These are phyloP conservation scores for Chaetomiaceae sp. DNA, from an alignment of 2,329 filamentous ascomycete species.

Conservation along the genomic window DNA sequence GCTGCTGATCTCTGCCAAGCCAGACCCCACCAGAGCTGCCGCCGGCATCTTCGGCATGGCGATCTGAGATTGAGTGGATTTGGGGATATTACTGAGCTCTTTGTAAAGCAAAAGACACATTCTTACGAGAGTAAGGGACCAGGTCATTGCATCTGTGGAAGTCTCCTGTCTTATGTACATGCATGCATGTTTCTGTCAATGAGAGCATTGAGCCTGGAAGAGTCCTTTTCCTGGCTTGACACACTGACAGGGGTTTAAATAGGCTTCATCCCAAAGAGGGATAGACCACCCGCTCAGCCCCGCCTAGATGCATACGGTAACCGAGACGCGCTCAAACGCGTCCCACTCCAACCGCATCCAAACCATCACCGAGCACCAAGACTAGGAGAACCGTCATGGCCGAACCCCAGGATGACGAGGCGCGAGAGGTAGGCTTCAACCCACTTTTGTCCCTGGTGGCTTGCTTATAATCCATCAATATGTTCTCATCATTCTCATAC, in stretches of 20 bases:
- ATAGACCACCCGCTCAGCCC: neutral
- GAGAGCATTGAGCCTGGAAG: too few relatives aligned
- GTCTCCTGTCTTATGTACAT: too few relatives aligned
- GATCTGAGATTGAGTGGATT: too few relatives aligned
- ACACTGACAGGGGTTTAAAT: neutral
- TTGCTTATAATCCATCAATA: too few relatives aligned
- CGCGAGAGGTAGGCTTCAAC: constrained; percentile 25
- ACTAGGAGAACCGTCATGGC: constrained; percentile 23
- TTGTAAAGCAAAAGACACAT: too few relatives aligned
- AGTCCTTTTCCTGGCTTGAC: too few relatives aligned
- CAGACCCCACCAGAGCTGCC: constrained; percentile 12
- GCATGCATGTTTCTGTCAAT: too few relatives aligned
- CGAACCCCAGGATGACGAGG: constrained; percentile 25
- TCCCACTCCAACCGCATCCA: neutral
- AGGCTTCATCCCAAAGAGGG: neutral
- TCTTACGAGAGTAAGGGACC: too few relatives aligned
- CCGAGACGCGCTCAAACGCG: constrained; percentile 15
- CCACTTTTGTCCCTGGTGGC: too few relatives aligned
- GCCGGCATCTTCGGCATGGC: constrained; percentile 11
- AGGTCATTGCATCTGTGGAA: too few relatives aligned
- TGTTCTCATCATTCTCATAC: neutral
- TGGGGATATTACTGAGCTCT: too few relatives aligned
- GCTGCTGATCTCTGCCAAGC: constrained; percentile 1
- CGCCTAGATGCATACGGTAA: constrained; percentile 3
- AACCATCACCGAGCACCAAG: constrained; percentile 14